Base-by-base conservation (phyloP, 768 basidiomycete species). In the Lactarius tabidus region DNA sequence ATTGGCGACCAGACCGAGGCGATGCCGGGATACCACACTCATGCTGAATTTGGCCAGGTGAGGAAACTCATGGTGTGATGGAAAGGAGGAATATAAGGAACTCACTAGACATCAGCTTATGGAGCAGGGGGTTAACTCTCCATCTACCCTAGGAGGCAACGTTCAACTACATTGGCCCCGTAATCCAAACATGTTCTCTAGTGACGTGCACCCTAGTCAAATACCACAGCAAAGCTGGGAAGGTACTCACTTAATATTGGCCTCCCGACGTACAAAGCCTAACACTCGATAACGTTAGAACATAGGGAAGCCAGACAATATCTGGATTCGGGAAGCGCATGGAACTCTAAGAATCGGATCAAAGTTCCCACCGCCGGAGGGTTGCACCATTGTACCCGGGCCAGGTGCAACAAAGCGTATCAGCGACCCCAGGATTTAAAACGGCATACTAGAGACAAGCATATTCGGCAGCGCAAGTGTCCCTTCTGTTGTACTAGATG, bases 391-490 rank as follows among this genome's bases (percentile, higher is more conserved):
- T 18, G 23, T 52, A 12, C 18, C n/a, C n/a, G n/a, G n/a, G n/a
- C n/a, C 14, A 38, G 3, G 43, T 52, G 51, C 51, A 17, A 14
- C 23, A 64, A 64, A 17, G 41, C 2, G 20, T 64, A 64, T 59
- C 2, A 6, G 12, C n/a, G 57, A 35, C 36, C 1, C 6, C 57
- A 59, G 28, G 63, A 64, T 6, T 28, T 53, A 14, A 26, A 12
- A 26, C n/a, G 57, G 4, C 63, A 64, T 20, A n/a, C 26, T 15
- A 35, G 29, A 43, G 63, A 59, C 38, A 54, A 15, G 18, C 63
- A 64, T n/a, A 17, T 28, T 31, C 6, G 5, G 10, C 57, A 51
- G 3, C 38, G 23, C 29, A 41, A 35, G 29, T 64, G 63, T 29
- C 57, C 57, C 31, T 38, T 64, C 39, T 64, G 63, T 17, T 17